Percentiles rank a stretch among this genome's conserved stretches.
phyloP scores from a whole-genome alignment of 2,329 filamentous ascomycete species.

The Onygenales sp. region DNA sequence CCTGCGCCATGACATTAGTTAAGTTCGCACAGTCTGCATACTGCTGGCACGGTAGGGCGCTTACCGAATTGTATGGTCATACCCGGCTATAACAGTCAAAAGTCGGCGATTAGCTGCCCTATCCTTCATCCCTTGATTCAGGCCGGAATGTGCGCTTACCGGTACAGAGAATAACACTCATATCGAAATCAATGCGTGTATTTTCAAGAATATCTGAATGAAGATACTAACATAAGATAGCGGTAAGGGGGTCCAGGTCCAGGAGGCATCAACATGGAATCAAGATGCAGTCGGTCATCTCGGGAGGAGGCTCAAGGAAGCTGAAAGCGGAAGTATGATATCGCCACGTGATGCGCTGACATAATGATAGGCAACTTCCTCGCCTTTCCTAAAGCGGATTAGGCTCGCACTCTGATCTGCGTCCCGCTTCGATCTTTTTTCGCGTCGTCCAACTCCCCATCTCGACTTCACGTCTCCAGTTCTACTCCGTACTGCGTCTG shows the following conservation, averaged over 20 bases:
- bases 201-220: background rate
- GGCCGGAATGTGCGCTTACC: constrained; percentile 36
- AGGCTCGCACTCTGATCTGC: background rate
- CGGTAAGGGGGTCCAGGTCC: background rate
- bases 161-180: constrained; percentile 61
- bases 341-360: background rate
- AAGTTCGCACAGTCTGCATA: background rate
- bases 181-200: constrained; percentile 19
- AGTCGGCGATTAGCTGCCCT: constrained; percentile 10
- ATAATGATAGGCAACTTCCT: background rate
- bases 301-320: background rate
- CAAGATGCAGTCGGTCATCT: too few species aligned
- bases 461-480: background rate
- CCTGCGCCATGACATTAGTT: constrained; percentile 35
- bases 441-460: background rate
- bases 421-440: background rate
- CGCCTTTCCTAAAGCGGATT: background rate
- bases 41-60: constrained; percentile 11
- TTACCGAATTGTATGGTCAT: constrained; percentile 67
- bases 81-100: constrained; percentile 45
- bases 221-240: background rate
- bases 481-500: too few species aligned
- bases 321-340: background rate
- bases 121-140: background rate
- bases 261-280: background rate